These are phyloP conservation scores for Daldinia caldariorum DNA, from an alignment of 495 filamentous ascomycete species.

Conservation along the genomic window DNA sequence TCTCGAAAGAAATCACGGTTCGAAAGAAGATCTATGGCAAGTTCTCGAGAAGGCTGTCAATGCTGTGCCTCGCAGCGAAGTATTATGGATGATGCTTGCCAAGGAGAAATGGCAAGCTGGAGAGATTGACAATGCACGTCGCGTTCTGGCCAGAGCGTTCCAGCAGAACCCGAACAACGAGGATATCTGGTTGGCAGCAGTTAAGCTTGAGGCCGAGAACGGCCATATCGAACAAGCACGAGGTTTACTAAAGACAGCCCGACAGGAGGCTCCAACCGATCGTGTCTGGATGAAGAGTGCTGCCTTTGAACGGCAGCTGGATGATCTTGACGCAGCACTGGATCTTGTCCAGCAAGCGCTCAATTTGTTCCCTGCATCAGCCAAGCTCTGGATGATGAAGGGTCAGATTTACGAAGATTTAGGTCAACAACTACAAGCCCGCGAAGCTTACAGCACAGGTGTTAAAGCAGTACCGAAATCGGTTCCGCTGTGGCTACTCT, in stretches of 20 bases:
- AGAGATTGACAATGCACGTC: slow-evolving; percentile 83
- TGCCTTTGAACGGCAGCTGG: slow-evolving; percentile 86
- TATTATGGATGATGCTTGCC: slow-evolving; percentile 95
- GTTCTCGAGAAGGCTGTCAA: slow-evolving; percentile 93
- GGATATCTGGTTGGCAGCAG: slow-evolving; percentile 94
- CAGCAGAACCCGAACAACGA: slow-evolving; percentile 94
- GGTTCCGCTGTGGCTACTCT: slow-evolving; percentile 88
- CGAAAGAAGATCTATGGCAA: slow-evolving; percentile 80
- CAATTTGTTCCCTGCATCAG: slow-evolving; percentile 82
- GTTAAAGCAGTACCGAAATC: slow-evolving; percentile 86
- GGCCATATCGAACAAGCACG: slow-evolving; percentile 81
- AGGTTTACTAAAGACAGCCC: slow-evolving; percentile 79
- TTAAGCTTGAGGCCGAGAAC: slow-evolving; percentile 93
- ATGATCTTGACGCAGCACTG: slow-evolving; percentile 79
- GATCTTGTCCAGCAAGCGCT: slow-evolving; percentile 88
- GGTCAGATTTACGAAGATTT: slow-evolving; percentile 93
- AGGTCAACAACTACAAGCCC: slow-evolving; percentile 79
- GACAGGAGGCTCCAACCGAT: slow-evolving; percentile 88
- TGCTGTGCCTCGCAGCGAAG: slow-evolving; percentile 86
- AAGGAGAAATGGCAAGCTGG: slow-evolving; percentile 92
- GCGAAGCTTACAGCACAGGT: slow-evolving; percentile 90
- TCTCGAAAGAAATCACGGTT: slow-evolving; percentile 89
- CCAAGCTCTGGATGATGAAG: slow-evolving; percentile 98
- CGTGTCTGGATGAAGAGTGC: slow-evolving; percentile 96
- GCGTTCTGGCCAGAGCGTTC: slow-evolving; percentile 86